Evolutionary conservation across 2,329 filamentous ascomycete species (phyloP).

Genomic region (Talaromyces sp.): DNA sequence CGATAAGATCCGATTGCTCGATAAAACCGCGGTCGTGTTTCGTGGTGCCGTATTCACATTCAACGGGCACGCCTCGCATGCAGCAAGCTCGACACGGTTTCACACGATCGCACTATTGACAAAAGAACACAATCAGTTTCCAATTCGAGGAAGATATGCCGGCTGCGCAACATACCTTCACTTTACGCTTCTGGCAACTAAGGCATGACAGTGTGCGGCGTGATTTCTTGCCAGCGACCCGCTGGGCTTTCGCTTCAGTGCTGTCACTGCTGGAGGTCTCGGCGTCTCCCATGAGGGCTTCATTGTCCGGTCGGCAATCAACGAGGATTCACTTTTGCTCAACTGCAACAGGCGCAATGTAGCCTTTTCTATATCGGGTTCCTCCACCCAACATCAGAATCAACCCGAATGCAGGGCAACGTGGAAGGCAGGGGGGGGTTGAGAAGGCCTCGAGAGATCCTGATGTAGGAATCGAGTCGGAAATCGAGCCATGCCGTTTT

Average conservation of each 20-base stretch:
- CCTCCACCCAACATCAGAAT: not conserved
- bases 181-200: conserved; percentile 32
- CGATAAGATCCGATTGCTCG: conserved; percentile 28
- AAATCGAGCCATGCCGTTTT: not conserved
- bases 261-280: conserved; percentile 9
- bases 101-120: conserved; percentile 27
- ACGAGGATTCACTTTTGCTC: not conserved
- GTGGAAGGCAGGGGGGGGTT: no score
- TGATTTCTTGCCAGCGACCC: conserved; percentile 25
- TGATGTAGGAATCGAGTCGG: not conserved
- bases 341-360: not conserved
- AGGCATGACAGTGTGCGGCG: conserved; percentile 32
- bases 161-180: conserved; percentile 26
- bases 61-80: conserved; percentile 28
- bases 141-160: not conserved
- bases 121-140: not conserved
- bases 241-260: conserved; percentile 2
- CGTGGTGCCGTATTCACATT: conserved; percentile 31
- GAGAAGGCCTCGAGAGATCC: not conserved
- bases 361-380: not conserved
- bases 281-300: conserved; percentile 14
- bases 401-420: not conserved
- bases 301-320: conserved; percentile 10
- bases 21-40: conserved; percentile 32
- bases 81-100: conserved; percentile 32